phyloP scores from a whole-genome alignment of 2,329 filamentous ascomycete species.

The Pseudocercospora crystallina region DNA sequence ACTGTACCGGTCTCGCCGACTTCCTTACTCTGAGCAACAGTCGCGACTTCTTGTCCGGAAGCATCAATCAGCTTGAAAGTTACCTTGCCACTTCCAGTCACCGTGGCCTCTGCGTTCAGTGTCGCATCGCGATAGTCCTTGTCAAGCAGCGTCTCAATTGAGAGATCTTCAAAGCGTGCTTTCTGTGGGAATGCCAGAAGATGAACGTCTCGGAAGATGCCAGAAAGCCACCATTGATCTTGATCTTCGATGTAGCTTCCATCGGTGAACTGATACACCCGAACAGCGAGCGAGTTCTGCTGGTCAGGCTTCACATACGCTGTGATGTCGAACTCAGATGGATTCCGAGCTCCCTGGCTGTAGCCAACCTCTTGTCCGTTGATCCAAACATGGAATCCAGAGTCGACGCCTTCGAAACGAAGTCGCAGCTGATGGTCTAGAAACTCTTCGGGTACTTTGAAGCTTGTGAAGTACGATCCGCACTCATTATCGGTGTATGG shows the following conservation, averaged over 20 bases:
- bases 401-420: constrained; percentile 71
- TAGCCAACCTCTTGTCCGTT: constrained; percentile 66
- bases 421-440: constrained; percentile 58
- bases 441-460: constrained; percentile 51
- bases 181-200: constrained; percentile 56
- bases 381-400: constrained; percentile 68
- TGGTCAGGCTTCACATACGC: constrained; percentile 45
- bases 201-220: constrained; percentile 67
- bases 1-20: constrained; percentile 23
- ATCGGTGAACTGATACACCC: constrained; percentile 71
- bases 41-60: constrained; percentile 37
- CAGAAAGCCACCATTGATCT: constrained; percentile 31
- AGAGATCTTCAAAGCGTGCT: constrained; percentile 58
- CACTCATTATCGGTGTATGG: constrained; percentile 62
- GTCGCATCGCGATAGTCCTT: constrained; percentile 51
- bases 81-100: constrained; percentile 44
- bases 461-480: constrained; percentile 60
- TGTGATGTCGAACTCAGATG: constrained; percentile 69
- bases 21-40: constrained; percentile 1
- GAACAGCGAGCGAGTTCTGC: constrained; percentile 59
- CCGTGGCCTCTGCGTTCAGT: constrained; percentile 35
- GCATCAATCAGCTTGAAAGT: constrained; percentile 40
- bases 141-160: constrained; percentile 57
- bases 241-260: constrained; percentile 67
- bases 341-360: constrained; percentile 66